Conservation (phyloP, 345 rosid species). For the Zanthoxylum bungeanum region DNA sequence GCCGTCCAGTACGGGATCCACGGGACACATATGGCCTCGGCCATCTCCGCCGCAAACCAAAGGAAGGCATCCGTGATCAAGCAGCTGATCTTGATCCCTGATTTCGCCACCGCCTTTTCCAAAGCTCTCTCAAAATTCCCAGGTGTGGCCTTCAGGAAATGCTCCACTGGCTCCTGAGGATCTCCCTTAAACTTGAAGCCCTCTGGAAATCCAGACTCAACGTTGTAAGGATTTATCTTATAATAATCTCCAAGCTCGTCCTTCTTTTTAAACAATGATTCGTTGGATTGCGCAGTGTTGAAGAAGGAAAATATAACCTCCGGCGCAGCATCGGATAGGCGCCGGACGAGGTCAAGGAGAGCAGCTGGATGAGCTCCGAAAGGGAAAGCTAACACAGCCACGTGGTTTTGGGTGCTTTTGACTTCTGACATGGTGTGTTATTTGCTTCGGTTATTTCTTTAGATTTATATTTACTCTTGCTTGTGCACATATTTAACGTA, state of each 20-base stretch:
- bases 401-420: constrained; percentile 14
- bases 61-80: constrained; percentile 49
- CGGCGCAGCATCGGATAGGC: constrained; percentile 18
- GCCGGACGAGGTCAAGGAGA: constrained; percentile 25
- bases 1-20: constrained; percentile 44
- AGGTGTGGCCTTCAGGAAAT: constrained; percentile 35
- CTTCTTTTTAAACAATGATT: background rate
- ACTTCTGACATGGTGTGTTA: background rate
- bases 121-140: constrained; percentile 32
- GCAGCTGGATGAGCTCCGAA: constrained; percentile 36
- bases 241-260: background rate
- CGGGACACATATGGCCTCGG: constrained; percentile 34
- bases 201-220: constrained; percentile 37
- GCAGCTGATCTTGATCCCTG: constrained; percentile 30
- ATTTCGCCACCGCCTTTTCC: constrained; percentile 22
- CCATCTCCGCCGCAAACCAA: constrained; percentile 47
- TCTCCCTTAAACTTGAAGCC: constrained; percentile 20
- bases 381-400: constrained; percentile 42
- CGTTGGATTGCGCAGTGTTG: constrained; percentile 35
- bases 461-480: too few relatives aligned
- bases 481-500: too few relatives aligned
- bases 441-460: too few relatives aligned
- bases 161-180: constrained; percentile 25
- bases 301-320: constrained; percentile 32
- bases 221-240: constrained; percentile 26